phyloP scores from a whole-genome alignment of 768 basidiomycete genomes.

The Trametes punicea region DNA sequence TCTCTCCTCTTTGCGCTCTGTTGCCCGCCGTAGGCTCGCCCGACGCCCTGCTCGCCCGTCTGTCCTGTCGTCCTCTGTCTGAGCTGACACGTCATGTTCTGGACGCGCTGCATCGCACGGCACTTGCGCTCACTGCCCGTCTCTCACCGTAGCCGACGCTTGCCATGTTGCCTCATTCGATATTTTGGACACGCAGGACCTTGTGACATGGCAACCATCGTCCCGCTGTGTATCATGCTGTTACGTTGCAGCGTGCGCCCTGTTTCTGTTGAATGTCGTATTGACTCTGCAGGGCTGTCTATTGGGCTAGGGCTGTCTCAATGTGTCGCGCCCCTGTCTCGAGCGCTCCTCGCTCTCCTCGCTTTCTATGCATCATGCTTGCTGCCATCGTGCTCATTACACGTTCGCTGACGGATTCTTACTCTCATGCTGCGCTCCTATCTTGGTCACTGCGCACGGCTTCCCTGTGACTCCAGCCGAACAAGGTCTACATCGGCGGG shows the following conservation, averaged over 20 bases:
- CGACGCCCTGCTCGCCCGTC: not conserved
- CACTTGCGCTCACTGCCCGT: not conserved
- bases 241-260: not conserved
- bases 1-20: conserved; percentile 56
- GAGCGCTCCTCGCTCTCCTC: not conserved
- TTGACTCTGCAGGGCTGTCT: conserved; percentile 9
- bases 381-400: conserved; percentile 13
- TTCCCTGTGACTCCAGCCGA: conserved; percentile 66
- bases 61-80: conserved; percentile 8
- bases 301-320: conserved; percentile 1
- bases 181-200: not conserved
- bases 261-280: not conserved
- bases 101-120: not conserved
- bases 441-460: conserved; percentile 49
- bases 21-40: conserved; percentile 26
- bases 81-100: conserved; percentile 5
- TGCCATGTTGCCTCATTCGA: conserved; percentile 13
- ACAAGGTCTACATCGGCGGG: conserved; percentile 91
- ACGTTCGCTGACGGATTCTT: conserved; percentile 18
- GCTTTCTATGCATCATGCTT: conserved; percentile 11
- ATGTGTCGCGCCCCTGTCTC: conserved; percentile 4
- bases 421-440: conserved; percentile 8
- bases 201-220: conserved; percentile 17
- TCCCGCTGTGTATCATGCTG: not conserved
- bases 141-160: conserved; percentile 14